phyloP scores from a whole-genome alignment of 1,139 yeast species.

The Sugiyamaella japonica region DNA sequence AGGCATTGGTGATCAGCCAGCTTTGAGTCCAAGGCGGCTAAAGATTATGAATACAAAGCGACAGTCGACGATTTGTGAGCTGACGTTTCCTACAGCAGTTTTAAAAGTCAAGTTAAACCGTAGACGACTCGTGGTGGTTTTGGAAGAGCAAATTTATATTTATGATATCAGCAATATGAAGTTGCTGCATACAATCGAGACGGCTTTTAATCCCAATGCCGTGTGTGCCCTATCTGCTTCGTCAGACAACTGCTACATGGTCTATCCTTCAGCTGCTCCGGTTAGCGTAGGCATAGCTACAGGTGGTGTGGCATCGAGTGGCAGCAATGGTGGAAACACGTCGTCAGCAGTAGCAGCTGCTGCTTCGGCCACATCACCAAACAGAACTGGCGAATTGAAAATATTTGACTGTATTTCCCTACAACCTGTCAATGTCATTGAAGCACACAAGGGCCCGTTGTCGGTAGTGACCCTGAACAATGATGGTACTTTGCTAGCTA shows the following conservation, averaged over 20 bases:
- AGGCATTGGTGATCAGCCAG: conserved; percentile 81
- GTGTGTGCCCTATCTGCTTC: conserved; percentile 68
- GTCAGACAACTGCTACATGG: conserved; percentile 63
- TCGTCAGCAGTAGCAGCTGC: conserved; percentile 26
- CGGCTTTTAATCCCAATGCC: conserved; percentile 60
- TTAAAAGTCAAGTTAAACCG: conserved; percentile 76
- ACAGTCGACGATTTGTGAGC: conserved; percentile 73
- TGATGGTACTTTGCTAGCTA: conserved; percentile 83
- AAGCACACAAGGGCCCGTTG: conserved; percentile 86
- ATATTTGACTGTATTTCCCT: conserved; percentile 73
- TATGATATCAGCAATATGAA: conserved; percentile 90
- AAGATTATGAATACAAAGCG: conserved; percentile 77
- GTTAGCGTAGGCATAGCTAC: conserved; percentile 8
- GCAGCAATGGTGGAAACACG: background rate
- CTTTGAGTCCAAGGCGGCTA: conserved; percentile 76
- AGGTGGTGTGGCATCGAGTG: conserved; percentile 4
- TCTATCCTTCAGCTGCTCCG: conserved; percentile 78
- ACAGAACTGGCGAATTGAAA: conserved; percentile 79
- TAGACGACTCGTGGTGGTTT: conserved; percentile 67
- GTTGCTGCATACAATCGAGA: conserved; percentile 82
- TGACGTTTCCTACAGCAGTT: conserved; percentile 84
- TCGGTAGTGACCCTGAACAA: conserved; percentile 75
- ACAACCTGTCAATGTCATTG: conserved; percentile 86
- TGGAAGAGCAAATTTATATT: conserved; percentile 83
- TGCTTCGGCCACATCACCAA: conserved; percentile 30